Base-by-base conservation (phyloP, 768 basidiomycete genomes). In the Tephrocybe sp. region DNA sequence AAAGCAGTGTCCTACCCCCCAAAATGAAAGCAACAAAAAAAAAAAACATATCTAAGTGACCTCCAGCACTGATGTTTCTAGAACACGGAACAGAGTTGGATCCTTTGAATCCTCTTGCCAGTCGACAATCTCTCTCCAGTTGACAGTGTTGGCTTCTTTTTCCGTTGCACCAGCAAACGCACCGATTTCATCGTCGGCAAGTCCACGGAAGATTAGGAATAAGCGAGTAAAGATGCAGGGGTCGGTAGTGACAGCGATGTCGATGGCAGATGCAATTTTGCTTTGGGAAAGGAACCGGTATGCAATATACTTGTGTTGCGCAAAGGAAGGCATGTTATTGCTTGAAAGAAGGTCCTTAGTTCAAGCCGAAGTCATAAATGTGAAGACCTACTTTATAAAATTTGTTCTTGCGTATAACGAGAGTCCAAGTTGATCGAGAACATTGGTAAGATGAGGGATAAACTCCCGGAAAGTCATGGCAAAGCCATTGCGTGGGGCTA, bases 41-140 rank as follows among this genome's bases (percentile, higher is more conserved):
- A 46, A 14, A 42, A 33, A 14, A n/a, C 16, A 19, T 13, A 38
- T 53, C 55, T 64, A 87, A 45, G 72, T 69, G 47, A 89, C 76
- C 72, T 93, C 90, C 60, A 92, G 73, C 34, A 92, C 75, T 3
- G 88, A 85, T 12, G 82, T 84, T 69, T 93, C 90, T 61, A 92
- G 67, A 42, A 93, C 80, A 22, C 90, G 81, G 72, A 92, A 92
- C 65, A 84, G 70, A 13, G 77, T 71, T 16, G 81, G 61, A 54
- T 92, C 89, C 65, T 89, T 90, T 48, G 84, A 84, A 61, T 84
- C 78, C 66, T 92, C 91, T 8, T 83, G 82, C 86, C 88, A 92
- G 19, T 84, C 85, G 39, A 92, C 80, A 35, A 83, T 69, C 61
- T 87, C 87, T 50, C 89, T 72, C 91, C 91, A 93, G 68, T 92